Base-by-base conservation (phyloP, 345 rosid species). In the Boechera divaricarpa region DNA sequence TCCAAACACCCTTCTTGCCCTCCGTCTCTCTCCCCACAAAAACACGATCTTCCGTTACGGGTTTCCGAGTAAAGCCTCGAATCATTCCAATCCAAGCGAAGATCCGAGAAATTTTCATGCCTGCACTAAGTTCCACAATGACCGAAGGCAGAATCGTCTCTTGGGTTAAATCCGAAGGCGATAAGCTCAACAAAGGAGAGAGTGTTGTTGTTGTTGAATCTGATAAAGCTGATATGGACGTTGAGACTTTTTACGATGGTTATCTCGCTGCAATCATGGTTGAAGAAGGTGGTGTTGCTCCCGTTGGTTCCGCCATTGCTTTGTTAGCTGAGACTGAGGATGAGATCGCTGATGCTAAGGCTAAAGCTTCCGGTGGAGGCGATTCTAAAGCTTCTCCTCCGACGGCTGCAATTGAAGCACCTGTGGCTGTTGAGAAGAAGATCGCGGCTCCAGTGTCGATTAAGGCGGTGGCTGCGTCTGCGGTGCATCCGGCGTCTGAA, bases 91-190 rank as follows among this genome's bases (percentile, higher is more conserved):
- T 85, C 21, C 83, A 67, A 56, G 90, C 98, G 42, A 93, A 90
- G 91, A 91, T 91, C 87, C 90, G 93, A 12, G 98, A 95, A 82
- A 95, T 95, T 58, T 88, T 92, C 93, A 95, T 95, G 98, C 99
- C 99, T 7, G 98, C 99, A n/a, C 85, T 95, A 44, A 95, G 98
- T 66, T 95, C 99, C 39, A 95, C 98, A 6, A 92, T 92, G 98
- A 92, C 97, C 0, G 97, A 92, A 41, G 99, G 99, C 1, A 95
- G 89, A 84, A 91, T 95, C 81, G 98, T 95, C 3, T 89, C 99
- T 1, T 95, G 99, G 99, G 73, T 88, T 41, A 94, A 86, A 74
- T 87, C 97, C 35, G 97, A 94, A 77, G 97, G 98, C 45, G 98
- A 94, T 64, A 88, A 87, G 85, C 91, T 95, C 18, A 75, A 83